A percentile compares a stretch with the other conserved stretches of the same genome.
phyloP scores from a whole-genome alignment of 176 grass and related monocot species.

The Carex pumila region DNA sequence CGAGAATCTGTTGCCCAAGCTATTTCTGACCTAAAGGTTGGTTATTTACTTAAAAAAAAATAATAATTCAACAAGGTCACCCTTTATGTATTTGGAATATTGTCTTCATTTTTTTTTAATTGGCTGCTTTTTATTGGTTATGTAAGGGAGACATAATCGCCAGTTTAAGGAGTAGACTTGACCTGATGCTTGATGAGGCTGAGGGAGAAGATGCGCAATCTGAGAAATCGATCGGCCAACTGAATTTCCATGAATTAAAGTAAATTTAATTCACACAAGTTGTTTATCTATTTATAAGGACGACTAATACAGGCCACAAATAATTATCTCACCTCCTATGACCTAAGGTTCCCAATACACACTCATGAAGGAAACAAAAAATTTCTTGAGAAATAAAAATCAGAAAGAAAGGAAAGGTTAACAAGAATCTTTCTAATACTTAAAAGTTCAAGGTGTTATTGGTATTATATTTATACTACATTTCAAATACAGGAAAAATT shows the following conservation, averaged over 20 bases:
- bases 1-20: constrained; percentile 76
- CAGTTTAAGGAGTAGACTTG: constrained; percentile 73
- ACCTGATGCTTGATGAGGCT: constrained; percentile 66
- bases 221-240: constrained; percentile 39
- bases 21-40: constrained; percentile 90
- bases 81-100: neutral
- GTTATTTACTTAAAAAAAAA: neutral
- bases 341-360: neutral
- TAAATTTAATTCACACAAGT: constrained; percentile 22
- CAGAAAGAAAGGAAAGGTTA: neutral
- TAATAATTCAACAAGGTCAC: neutral
- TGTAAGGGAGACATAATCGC: constrained; percentile 60
- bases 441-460: neutral
- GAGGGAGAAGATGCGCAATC: constrained; percentile 43
- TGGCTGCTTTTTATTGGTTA: neutral
- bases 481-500: constrained; percentile 54
- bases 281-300: constrained; percentile 15
- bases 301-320: neutral
- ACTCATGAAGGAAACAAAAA: neutral
- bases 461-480: neutral
- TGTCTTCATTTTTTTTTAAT: neutral
- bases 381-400: neutral
- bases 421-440: neutral
- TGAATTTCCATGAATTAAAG: constrained; percentile 67
- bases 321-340: neutral